Evolutionary conservation across 2,329 filamentous ascomycete species (phyloP), one percentile per base, ranked within the genome.

Genomic region (Alternaria rosae): DNA sequence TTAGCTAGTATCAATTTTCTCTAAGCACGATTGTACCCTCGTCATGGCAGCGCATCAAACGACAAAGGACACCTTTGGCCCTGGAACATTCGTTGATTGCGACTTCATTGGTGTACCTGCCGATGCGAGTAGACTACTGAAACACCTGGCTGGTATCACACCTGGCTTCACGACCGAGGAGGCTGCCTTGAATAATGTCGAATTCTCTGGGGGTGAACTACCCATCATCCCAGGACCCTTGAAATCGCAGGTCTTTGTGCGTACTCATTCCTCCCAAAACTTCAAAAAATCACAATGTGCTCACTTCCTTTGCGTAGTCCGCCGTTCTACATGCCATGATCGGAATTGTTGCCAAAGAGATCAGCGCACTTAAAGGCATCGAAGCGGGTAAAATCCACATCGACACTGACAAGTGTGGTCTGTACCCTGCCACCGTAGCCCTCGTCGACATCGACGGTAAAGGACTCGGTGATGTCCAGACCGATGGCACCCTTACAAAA

Each of bases 321-420:
- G 80, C 82, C 6, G 81, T 78, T 15, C 67, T 83, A 4, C 81
- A 83, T 54, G 80, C 78, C 9, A 83, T 83, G 81, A 75, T 74
- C 48, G 82, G 82, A 11, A 60, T 83, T 5, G 72, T 82, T n/a
- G 80, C 67, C 4, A 77, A 81, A 54, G 81, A 83, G 57, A 73
- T 83, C 12, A 64, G 32, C 23, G 52, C 52, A 25, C 42, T 54
- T 43, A 44, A 42, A 25, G 41, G 52, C 7, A 42, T 42, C 13
- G 30, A 54, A 44, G 35, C 42, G 38, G 52, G 43, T 28, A 54
- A 44, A 28, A 38, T 38, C 8, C 38, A 44, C 7, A 54, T 42
- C 6, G 38, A 54, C 23, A 28, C 52, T 54, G 25, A 38, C 8
- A 54, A 43, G 38, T 54, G 32, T 35, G 53, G 41, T 55, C 38